Evolutionary conservation across 441 rosid genomes (phyloP), one percentile per base, ranked within the genome.

Genomic region (Breynia disticha): DNA sequence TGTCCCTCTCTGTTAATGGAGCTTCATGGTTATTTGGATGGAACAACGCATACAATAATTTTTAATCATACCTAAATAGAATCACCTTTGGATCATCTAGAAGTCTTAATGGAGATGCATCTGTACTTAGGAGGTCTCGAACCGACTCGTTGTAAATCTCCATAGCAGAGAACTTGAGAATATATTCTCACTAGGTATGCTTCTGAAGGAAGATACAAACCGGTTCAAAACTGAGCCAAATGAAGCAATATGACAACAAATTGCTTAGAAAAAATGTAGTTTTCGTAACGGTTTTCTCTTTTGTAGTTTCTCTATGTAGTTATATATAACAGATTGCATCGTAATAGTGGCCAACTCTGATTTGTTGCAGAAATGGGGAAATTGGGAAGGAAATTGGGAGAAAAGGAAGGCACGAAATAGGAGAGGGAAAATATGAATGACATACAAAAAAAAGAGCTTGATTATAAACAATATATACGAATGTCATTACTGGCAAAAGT

Each of bases 131-230:
- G 43, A 94, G 95, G 74, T 94, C 99, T 67, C 87, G 73, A 55
- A 84, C 95, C 64, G 95, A 84, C 72, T 91, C 95, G 48, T 91
- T 91, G 74, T 91, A 93, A 45, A 93, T 94, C 75, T 94, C 97
- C 87, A 85, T 72, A n/a, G 95, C 96, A 56, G 94, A 94, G 66
- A 94, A 76, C 73, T 80, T 87, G 64, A 90, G 52, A 55, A 71
- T 35, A 65, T 81, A 94, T 57, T 77, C 81, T 74, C 97, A 85
- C 68, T 87, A 94, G 54, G 78, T 76, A 66, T 82, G 96, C 97
- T 94, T 62, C 56, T 55, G 58, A 66, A 52, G 11, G 39, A 60
- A 19, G 44, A 56, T 46, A 37, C 19, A 28, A 3, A 24, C 7
- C 3, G 32, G 32, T n/a, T n/a, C n/a, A n/a, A n/a, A n/a, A n/a